Percentiles rank a stretch among this genome's conserved stretches.
Conservation (phyloP, 805 yeast species). For the Metschnikowia koreensis region DNA sequence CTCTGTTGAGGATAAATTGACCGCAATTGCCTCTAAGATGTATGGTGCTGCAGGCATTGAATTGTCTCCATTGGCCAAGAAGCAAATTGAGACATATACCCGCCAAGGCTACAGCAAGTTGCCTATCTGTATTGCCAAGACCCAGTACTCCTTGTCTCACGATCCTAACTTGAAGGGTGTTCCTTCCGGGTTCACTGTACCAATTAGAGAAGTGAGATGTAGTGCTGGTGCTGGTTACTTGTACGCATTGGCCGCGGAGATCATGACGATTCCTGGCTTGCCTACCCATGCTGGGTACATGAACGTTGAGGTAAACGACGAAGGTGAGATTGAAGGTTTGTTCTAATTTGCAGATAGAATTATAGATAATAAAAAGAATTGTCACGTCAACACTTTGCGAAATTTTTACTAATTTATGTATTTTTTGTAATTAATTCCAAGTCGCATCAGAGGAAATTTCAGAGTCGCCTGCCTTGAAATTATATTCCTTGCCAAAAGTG, state of each 20-base stretch:
- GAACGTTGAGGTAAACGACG: slow-evolving; percentile 90
- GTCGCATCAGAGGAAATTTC: slow-evolving; percentile 22
- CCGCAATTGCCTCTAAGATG: slow-evolving; percentile 79
- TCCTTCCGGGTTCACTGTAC: slow-evolving; percentile 90
- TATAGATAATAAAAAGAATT: slow-evolving; percentile 1
- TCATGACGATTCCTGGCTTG: slow-evolving; percentile 95
- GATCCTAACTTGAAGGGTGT: slow-evolving; percentile 93
- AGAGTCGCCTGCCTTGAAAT: slow-evolving; percentile 43
- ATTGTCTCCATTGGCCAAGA: slow-evolving; percentile 74
- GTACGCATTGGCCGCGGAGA: slow-evolving; percentile 95
- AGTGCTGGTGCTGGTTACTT: slow-evolving; percentile 96
- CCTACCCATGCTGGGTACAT: slow-evolving; percentile 95
- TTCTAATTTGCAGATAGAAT: slow-evolving; percentile 45
- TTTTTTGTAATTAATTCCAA: slow-evolving; percentile 1
- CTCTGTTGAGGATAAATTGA: slow-evolving; percentile 76
- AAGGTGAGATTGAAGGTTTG: slow-evolving; percentile 91
- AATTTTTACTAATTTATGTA: not conserved
- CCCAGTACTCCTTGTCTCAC: slow-evolving; percentile 94
- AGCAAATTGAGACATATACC: slow-evolving; percentile 78
- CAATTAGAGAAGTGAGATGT: slow-evolving; percentile 90
- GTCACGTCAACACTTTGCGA: not conserved
- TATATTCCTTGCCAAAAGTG: slow-evolving; percentile 44
- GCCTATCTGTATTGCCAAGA: slow-evolving; percentile 96
- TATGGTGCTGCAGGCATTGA: slow-evolving; percentile 89
- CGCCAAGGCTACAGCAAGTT: slow-evolving; percentile 85